A percentile compares a stretch with the other conserved stretches of the same genome.
These are phyloP conservation scores for Clavariopsis aquatica DNA, from an alignment of 495 filamentous ascomycete genomes.

Conservation along the genomic window DNA sequence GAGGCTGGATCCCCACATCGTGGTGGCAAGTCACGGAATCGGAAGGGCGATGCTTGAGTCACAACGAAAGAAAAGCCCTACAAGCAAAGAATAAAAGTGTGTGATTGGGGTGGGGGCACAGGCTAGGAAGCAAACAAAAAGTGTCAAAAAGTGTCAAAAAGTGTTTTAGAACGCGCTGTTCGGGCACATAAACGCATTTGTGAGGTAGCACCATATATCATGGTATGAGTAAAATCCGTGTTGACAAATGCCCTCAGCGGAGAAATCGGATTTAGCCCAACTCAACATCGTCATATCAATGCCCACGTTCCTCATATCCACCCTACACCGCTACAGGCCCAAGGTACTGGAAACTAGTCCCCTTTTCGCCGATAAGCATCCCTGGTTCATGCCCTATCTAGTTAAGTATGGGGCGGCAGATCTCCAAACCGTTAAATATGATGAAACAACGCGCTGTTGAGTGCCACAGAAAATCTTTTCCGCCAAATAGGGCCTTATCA, in stretches of 20 bases:
- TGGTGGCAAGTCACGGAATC: background rate
- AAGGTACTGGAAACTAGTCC: too few species aligned
- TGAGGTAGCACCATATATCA: background rate
- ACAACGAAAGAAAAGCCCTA: background rate
- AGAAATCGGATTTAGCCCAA: slow-evolving; percentile 17
- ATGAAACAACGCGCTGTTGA: too few species aligned
- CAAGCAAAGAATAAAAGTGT: background rate
- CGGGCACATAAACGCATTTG: background rate
- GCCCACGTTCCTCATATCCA: slow-evolving; percentile 13
- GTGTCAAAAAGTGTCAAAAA: too few species aligned
- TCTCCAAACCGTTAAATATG: too few species aligned
- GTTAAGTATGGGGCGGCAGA: too few species aligned
- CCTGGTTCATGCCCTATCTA: too few species aligned
- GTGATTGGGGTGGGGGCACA: background rate
- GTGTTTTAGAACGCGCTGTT: too few species aligned
- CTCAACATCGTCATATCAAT: too few species aligned
- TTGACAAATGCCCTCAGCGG: slow-evolving; percentile 23
- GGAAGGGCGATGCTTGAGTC: background rate
- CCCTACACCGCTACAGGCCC: too few species aligned
- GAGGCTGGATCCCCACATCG: slow-evolving; percentile 21
- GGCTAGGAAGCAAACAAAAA: background rate
- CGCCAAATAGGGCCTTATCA: background rate
- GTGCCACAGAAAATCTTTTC: background rate
- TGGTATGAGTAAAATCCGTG: slow-evolving; percentile 6
- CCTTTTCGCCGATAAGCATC: too few species aligned